Conservation (phyloP, 1,139 yeast genomes). For the Taphrina deformans region DNA sequence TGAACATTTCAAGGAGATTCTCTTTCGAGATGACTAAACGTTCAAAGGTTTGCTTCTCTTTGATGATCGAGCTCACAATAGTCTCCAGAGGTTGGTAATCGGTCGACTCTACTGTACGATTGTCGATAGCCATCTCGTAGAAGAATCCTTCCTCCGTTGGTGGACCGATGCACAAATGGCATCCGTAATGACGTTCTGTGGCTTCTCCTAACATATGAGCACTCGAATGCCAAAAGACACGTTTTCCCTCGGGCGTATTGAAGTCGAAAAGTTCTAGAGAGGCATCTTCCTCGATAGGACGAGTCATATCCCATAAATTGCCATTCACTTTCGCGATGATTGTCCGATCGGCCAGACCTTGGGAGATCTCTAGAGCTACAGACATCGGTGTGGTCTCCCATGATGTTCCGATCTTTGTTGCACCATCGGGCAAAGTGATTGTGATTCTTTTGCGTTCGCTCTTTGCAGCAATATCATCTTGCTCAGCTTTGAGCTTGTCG, state of each 20-base stretch:
- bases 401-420: constrained; percentile 71
- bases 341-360: constrained; percentile 82
- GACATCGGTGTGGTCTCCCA: constrained; percentile 90
- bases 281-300: constrained; percentile 81
- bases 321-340: constrained; percentile 92
- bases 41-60: constrained; percentile 94
- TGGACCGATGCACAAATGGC: constrained; percentile 90
- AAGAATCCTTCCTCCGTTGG: constrained; percentile 98
- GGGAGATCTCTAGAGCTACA: constrained; percentile 80
- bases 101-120: constrained; percentile 65
- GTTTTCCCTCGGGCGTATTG: constrained; percentile 76
- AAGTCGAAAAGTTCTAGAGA: constrained; percentile 76
- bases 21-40: constrained; percentile 91
- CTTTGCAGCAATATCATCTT: constrained; percentile 60
- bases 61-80: constrained; percentile 85
- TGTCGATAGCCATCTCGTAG: constrained; percentile 89
- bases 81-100: constrained; percentile 85
- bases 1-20: constrained; percentile 86
- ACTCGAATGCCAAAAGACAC: constrained; percentile 98
- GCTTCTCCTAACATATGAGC: constrained; percentile 99
- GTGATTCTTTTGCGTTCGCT: constrained; percentile 62
- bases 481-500: constrained; percentile 74
- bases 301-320: constrained; percentile 88
- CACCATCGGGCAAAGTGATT: constrained; percentile 84
- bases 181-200: constrained; percentile 93